phyloP scores from a whole-genome alignment of 1,284 basidiomycete species.

The Veloboletus limbatus region DNA sequence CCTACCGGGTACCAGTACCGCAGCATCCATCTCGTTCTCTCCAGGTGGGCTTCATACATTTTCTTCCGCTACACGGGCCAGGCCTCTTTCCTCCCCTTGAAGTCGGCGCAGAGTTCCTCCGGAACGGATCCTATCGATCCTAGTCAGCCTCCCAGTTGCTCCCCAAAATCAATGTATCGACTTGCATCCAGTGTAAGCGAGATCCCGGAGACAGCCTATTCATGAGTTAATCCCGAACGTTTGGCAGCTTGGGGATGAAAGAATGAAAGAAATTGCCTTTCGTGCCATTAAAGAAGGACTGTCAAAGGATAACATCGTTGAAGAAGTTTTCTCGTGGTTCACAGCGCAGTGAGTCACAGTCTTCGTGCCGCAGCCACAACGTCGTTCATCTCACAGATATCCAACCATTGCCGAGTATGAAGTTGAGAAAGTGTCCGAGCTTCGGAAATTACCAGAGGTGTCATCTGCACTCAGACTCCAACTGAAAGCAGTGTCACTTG shows the following conservation, averaged over 20 bases:
- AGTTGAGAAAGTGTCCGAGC: conserved; percentile 21
- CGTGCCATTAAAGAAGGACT: conserved; percentile 27
- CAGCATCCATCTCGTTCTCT: neutral
- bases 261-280: conserved; percentile 24
- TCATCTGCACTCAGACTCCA: conserved; percentile 21
- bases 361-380: too few relatives aligned
- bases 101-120: conserved; percentile 16
- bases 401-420: conserved; percentile 13
- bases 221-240: neutral
- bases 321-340: conserved; percentile 33
- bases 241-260: conserved; percentile 27
- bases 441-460: conserved; percentile 24
- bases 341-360: conserved; percentile 33
- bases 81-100: conserved; percentile 25
- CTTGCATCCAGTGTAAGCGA: conserved; percentile 24
- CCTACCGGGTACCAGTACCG: neutral
- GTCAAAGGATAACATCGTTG: conserved; percentile 28
- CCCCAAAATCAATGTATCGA: conserved; percentile 38
- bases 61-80: conserved; percentile 34
- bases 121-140: neutral
- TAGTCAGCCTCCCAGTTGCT: conserved; percentile 17
- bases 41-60: conserved; percentile 28
- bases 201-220: neutral
- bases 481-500: conserved; percentile 22
- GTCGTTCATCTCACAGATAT: conserved; percentile 15